Evolutionary conservation across 2,329 filamentous ascomycete species (phyloP), one percentile per base, ranked within the genome.

Genomic region (Alternaria sp.): DNA sequence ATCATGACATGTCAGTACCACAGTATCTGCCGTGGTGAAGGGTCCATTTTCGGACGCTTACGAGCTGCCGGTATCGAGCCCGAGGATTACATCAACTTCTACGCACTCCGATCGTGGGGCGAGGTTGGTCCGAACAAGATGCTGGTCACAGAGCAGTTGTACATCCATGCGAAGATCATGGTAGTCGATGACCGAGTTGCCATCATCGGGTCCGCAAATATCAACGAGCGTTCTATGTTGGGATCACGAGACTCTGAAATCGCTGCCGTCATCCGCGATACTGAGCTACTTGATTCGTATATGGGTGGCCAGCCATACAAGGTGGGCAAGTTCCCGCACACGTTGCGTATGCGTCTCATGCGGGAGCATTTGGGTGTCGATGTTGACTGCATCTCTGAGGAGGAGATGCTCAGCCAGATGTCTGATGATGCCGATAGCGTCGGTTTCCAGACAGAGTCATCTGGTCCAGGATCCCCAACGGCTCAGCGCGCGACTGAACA

Each of bases 1-100:
- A 99, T 98, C 78, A 93, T 99, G 88, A 93, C 97, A 80, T 97
- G 94, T 77, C 96, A 99, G 80, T 98, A 93, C 80, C 90, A 93
- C 69, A 97, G 94, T 79, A 98, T 99, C 69, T 97, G 93, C 76
- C 91, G 96, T 69, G 96, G 96, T 15, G 92, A 96, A 62, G 87
- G 90, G 19, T 97, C 94, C 2, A 97, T 99, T 66, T 98, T 97
- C 78, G 94, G 92, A 10, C 89, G 93, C 21, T 85, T 98, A 13
- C 88, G 90, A 65, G 90, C 90, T 30, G 86, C 86, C 19, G 92
- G 91, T 13, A 96, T 99, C 64, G 93, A 97, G 25, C 95, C 96
- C 0, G 93, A 97, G 78, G 93, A 97, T 61, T 98, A 96, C 75
- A 97, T 99, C 61, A 89, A 93, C 69, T 99, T 99, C 83, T 98